Percentiles rank a stretch among this genome's conserved stretches.
These are phyloP conservation scores for Pseudoturritis turrita DNA, from an alignment of 345 rosid species.

Conservation along the genomic window DNA sequence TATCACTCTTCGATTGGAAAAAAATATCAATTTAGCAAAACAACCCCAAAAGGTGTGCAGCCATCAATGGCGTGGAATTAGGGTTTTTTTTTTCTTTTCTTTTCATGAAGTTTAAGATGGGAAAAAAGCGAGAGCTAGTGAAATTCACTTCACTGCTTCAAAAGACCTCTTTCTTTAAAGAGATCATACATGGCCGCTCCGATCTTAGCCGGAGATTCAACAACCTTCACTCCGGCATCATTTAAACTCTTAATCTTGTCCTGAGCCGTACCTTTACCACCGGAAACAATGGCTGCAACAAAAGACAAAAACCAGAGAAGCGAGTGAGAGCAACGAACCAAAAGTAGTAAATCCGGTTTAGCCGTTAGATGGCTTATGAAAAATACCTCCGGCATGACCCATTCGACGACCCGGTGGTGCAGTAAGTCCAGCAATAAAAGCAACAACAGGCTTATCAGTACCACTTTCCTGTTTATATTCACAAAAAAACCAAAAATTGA, in stretches of 20 bases:
- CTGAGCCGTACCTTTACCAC: conserved; percentile 98
- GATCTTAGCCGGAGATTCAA: conserved; percentile 93
- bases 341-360: not conserved
- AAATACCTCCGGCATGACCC: conserved; percentile 99
- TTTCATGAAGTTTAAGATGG: conserved; percentile 5
- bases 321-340: not conserved
- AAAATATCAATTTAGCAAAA: conserved; percentile 8
- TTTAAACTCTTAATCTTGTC: conserved; percentile 79
- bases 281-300: conserved; percentile 85
- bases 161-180: conserved; percentile 79
- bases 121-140: conserved; percentile 12
- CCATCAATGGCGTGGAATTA: conserved; percentile 21
- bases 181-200: conserved; percentile 78
- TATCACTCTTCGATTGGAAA: conserved; percentile 16
- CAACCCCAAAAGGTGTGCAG: conserved; percentile 16
- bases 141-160: conserved; percentile 35
- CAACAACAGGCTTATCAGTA: conserved; percentile 93
- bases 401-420: conserved; percentile 99
- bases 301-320: not conserved
- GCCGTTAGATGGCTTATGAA: not conserved
- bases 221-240: conserved; percentile 94
- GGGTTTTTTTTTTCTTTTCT: not conserved
- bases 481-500: not conserved
- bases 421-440: conserved; percentile 98
- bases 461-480: conserved; percentile 75